Evolutionary conservation across 768 basidiomycete genomes (phyloP), one percentile per base, ranked within the genome.

Genomic region (Mycena kentingensis): DNA sequence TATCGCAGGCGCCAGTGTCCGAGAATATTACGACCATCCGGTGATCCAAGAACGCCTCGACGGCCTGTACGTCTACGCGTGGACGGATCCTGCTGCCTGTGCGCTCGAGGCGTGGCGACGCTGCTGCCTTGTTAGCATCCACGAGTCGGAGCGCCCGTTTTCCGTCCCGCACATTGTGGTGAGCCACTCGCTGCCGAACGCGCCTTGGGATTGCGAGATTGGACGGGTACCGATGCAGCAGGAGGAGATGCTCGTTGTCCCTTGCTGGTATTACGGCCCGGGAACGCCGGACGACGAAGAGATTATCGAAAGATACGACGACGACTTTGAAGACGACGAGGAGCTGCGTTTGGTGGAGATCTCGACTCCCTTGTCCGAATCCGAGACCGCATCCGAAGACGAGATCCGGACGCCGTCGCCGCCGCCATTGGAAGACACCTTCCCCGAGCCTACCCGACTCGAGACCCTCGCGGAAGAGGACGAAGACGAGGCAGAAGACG

Each of bases 71-170:
- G 19, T 19, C 5, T 81, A 73, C 60, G 50, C 52, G 34, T 84
- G 81, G 82, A 65, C 64, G 24, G 81, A 84, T 63, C 76, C 79
- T 39, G 81, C 77, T 26, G 73, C 77, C 19, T 43, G 38, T 3
- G 21, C 50, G 27, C 58, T 60, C 32, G 37, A 52, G 29, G 8
- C 35, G 18, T 55, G 42, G 42, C 58, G 60, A 19, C 54, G 57
- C 6, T 61, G 61, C 25, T 60, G 55, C n/a, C 73, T 72, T 5
- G 64, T 73, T 19, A 67, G 66, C 4, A 60, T 81, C 47, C 60
- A 78, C 19, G 77, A 80, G 54, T 81, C 81, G 16, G 53, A 63
- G 11, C 63, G 55, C 45, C 78, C 80, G 10, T 75, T 68, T 54
- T 60, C 54, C 37, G 66, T 68, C 13, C 79, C 79, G 10, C 79